phyloP scores from a whole-genome alignment of 1,284 basidiomycete genomes.

The Ceratobasidium theobromae region DNA sequence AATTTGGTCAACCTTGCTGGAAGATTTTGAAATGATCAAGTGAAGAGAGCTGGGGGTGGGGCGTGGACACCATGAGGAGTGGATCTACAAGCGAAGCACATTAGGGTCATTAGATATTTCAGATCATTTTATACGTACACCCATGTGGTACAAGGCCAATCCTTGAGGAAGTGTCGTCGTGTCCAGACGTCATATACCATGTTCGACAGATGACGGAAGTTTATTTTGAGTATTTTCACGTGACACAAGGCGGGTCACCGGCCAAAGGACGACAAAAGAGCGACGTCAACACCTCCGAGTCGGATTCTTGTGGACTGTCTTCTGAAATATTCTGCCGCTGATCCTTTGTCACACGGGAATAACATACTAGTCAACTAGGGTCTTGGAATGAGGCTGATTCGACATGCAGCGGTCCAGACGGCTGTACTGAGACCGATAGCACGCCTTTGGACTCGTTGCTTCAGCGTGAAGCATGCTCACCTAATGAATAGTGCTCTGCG shows the following conservation, averaged over 20 bases:
- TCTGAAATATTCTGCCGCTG: too few relatives aligned
- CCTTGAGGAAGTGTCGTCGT: too few relatives aligned
- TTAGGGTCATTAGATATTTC: background rate
- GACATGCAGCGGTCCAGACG: background rate
- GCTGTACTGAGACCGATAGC: background rate
- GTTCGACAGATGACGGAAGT: too few relatives aligned
- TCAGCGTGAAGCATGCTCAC: background rate
- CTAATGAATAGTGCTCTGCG: background rate
- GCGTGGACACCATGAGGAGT: background rate
- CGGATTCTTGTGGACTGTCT: too few relatives aligned
- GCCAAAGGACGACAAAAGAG: slow-evolving; percentile 4
- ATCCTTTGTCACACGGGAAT: too few relatives aligned
- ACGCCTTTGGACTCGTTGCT: background rate
- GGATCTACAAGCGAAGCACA: background rate
- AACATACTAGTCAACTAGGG: slow-evolving; percentile 8
- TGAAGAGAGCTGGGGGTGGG: background rate
- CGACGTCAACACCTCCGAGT: background rate
- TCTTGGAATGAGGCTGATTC: slow-evolving; percentile 3
- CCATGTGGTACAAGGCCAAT: too few relatives aligned
- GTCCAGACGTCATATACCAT: too few relatives aligned
- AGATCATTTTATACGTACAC: too few relatives aligned
- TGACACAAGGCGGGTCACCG: too few relatives aligned
- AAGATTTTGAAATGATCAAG: background rate
- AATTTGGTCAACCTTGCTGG: background rate
- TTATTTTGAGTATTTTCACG: background rate